Evolutionary conservation across 192 early-diverging fungal genomes (phyloP).

Genomic region (Globomyces pollinis-pini): DNA sequence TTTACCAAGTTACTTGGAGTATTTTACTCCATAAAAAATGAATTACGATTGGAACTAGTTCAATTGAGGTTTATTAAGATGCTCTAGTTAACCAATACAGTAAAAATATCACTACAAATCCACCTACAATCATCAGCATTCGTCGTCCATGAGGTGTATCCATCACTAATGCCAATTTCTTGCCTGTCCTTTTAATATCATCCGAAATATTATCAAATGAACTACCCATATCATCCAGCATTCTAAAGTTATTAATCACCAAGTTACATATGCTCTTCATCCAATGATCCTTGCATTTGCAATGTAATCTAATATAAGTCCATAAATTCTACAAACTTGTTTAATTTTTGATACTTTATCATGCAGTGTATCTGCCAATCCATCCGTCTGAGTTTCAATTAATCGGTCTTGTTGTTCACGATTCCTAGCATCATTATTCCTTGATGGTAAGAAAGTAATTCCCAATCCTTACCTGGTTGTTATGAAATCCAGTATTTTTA

Average conservation of each 20-base stretch:
- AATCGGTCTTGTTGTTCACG: slow-evolving; percentile 4
- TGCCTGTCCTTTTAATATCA: background rate
- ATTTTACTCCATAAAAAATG: background rate
- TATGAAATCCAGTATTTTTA: no score
- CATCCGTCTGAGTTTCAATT: slow-evolving; percentile 4
- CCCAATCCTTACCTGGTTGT: no score
- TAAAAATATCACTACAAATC: slow-evolving; percentile 4
- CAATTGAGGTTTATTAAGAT: no score
- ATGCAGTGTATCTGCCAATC: background rate
- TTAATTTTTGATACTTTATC: slow-evolving; percentile 9
- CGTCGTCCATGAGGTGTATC: background rate
- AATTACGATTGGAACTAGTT: background rate
- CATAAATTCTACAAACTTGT: no score
- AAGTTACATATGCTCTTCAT: slow-evolving; percentile 7
- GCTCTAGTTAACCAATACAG: background rate
- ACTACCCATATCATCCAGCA: slow-evolving; percentile 5
- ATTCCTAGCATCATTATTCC: background rate
- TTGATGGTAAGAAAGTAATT: no score
- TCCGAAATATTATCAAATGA: background rate
- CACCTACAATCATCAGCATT: slow-evolving; percentile 1
- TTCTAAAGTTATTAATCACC: background rate
- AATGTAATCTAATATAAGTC: no score
- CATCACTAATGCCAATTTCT: slow-evolving; percentile 3
- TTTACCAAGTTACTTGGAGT: background rate
- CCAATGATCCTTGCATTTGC: slow-evolving; percentile 3